Conservation (phyloP, 179 eudicot species). For the Corrigiola litoralis region DNA sequence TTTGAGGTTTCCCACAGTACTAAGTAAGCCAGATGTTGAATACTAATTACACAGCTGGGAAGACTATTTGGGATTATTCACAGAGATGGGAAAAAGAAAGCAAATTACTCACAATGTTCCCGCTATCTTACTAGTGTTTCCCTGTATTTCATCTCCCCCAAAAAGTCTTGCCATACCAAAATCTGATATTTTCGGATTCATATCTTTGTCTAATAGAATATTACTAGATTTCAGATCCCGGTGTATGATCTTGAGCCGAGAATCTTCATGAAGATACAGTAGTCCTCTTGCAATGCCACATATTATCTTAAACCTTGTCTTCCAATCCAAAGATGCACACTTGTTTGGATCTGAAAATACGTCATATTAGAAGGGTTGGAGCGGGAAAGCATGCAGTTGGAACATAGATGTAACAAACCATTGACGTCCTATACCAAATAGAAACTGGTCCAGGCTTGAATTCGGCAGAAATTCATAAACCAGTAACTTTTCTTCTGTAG, state of each 20-base stretch:
- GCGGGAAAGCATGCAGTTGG: too few relatives aligned
- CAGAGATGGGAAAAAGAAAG: background rate
- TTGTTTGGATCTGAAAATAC: conserved; percentile 21
- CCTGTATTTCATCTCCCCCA: conserved; percentile 26
- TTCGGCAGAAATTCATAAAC: conserved; percentile 30
- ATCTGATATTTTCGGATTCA: conserved; percentile 32
- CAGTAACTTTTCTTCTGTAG: conserved; percentile 27
- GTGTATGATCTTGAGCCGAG: conserved; percentile 29
- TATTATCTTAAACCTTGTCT: conserved; percentile 24
- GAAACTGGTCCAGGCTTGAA: conserved; percentile 25
- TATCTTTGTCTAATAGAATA: conserved; percentile 25
- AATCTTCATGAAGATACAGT: conserved; percentile 33
- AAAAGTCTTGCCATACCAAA: conserved; percentile 37
- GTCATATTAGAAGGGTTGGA: too few relatives aligned
- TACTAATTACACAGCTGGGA: background rate
- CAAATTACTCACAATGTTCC: conserved; percentile 28
- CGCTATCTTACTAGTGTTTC: conserved; percentile 26
- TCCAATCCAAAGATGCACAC: conserved; percentile 27
- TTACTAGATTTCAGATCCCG: conserved; percentile 30
- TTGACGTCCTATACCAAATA: conserved; percentile 14
- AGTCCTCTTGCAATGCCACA: conserved; percentile 27
- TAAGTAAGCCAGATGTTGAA: too few relatives aligned
- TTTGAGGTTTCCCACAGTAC: background rate
- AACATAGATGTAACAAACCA: too few relatives aligned
- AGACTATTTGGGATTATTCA: background rate